A percentile compares a stretch with the other conserved stretches of the same genome.
Conservation (phyloP, 768 basidiomycete genomes). For the Boletus rubescentipes region DNA sequence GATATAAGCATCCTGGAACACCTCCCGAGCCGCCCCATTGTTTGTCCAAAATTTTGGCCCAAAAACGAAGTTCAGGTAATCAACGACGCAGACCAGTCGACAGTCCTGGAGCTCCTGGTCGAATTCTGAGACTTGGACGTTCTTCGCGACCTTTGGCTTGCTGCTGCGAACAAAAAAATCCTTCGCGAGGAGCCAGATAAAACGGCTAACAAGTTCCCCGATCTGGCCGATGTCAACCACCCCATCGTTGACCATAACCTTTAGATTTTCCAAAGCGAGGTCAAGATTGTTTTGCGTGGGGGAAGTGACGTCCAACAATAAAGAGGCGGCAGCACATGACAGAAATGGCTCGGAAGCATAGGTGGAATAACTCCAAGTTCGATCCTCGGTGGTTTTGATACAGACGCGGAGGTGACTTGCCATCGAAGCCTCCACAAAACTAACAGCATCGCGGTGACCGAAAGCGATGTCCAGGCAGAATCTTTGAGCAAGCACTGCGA, state of each 20-base stretch:
- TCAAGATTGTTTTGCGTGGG: background rate
- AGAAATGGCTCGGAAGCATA: conserved; percentile 9
- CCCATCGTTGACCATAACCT: background rate
- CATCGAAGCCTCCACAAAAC: background rate
- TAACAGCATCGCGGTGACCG: too few relatives aligned
- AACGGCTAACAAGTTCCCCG: conserved; percentile 8
- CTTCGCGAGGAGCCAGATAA: conserved; percentile 6
- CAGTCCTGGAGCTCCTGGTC: background rate
- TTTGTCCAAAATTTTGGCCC: background rate
- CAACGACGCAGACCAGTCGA: background rate
- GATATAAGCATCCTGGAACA: background rate
- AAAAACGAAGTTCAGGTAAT: background rate
- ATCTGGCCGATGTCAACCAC: background rate
- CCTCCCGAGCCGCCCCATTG: too few relatives aligned
- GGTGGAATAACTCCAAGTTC: background rate
- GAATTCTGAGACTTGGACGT: too few relatives aligned
- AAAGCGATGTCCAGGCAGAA: background rate
- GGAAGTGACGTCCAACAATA: background rate
- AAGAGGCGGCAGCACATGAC: conserved; percentile 1
- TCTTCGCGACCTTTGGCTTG: background rate
- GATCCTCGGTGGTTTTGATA: background rate
- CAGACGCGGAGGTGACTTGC: background rate
- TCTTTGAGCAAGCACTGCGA: background rate
- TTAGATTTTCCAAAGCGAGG: background rate
- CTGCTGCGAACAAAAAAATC: conserved; percentile 2